Base-by-base conservation (phyloP, 176 grass and related monocot genomes). In the Zoysia pacifica region DNA sequence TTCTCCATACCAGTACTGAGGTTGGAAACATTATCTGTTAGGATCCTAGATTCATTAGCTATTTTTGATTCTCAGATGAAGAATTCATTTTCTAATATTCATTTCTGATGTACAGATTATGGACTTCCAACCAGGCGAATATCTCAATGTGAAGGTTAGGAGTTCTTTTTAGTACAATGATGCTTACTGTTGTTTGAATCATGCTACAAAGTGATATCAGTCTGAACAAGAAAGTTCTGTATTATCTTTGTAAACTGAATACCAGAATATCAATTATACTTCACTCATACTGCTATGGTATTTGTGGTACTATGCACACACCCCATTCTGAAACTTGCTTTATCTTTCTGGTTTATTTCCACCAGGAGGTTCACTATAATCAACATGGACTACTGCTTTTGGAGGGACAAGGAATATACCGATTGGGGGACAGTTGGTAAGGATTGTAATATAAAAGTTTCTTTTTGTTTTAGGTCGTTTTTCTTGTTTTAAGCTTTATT, bases 41-140 rank as follows among this genome's bases (percentile, higher is more conserved):
- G 16, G 47, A 5, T 44, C 47, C 6, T 37, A 16, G 75, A 9
- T 54, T 75, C 13, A 4, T 68, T 20, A 2, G 2, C 20, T 64
- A 9, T 75, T 54, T 83, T 19, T 84, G 48, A 53, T 35, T 69
- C 38, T 70, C 49, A 28, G 55, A 80, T 41, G 48, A 76, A 48
- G 35, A 37, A 16, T 35, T 4, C 13, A 2, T 71, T 82, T 39
- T 86, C 51, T 86, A 67, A 67, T 60, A 80, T 62, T 59, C 20
- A 11, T 58, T 4, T 62, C 67, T 65, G 54, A 53, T 42, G 45
- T 92, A 41, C 90, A 94, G 96, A 98, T 98, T 81, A 94, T 98
- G 96, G 92, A 94, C 75, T 98, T 98, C 83, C 90, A 94, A 88
- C 92, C 96, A 43, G 96, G 96, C 48, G 96, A 98, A 87, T 98